Base-by-base conservation (phyloP, 768 basidiomycete genomes). In the Hericium coralloides region DNA sequence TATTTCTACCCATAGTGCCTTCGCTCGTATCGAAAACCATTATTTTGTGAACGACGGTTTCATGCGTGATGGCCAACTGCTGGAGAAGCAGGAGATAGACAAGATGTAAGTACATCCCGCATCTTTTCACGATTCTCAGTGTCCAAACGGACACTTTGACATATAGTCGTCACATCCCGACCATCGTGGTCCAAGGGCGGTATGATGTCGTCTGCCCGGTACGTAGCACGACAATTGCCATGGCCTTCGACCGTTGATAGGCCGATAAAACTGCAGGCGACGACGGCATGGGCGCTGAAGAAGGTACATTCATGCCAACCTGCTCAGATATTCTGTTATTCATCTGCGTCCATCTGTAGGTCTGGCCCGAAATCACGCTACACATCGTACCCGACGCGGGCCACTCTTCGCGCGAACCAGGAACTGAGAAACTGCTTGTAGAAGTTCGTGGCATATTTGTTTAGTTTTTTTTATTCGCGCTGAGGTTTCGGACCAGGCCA, bases 1-100 rank as follows among this genome's bases (percentile, higher is more conserved):
- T 53, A 36, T 48, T 53, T n/a, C 36, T 23, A 17, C 22, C 15
- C n/a, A 4, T 53, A 93, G 90, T 56, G 86, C 92, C 0, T 94
- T 93, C 68, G 89, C 92, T 18, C 75, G 84, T 38, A 92, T 95
- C 49, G 92, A 93, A 72, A 92, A 92, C 65, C 92, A 94, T 64
- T 95, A 89, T 68, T 95, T 95, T 65, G 74, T 93, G 52, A 90
- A 93, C 66, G 78, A 92, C 86, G 86, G 89, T 2, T 95, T 89
- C 70, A 84, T 93, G 84, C 76, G 89, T n/a, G 87, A 92, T 10
- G 91, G 93, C 0, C 91, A 94, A 67, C 76, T 95, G n/a, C 74
- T 95, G 45, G 89, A 92, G 62, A 76, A 78, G 61, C 88, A 91
- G 70, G 80, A 83, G 61, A 89, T 95, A 57, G 88, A 88, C 60